These are phyloP conservation scores for Rhododendron simsii DNA, from an alignment of 148 eudicot genomes.

Conservation along the genomic window DNA sequence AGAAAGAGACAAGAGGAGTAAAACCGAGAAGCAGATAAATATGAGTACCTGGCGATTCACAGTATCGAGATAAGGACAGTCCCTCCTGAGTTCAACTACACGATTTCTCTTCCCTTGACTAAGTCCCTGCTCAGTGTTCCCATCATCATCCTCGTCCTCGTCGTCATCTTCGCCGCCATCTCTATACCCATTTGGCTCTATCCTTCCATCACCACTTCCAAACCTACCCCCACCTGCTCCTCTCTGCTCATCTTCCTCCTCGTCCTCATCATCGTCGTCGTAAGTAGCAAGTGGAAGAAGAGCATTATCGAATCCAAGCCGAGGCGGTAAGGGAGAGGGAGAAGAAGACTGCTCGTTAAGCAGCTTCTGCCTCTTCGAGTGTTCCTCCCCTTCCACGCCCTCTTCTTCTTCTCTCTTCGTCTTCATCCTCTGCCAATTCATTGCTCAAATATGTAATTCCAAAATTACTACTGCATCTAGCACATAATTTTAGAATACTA, in stretches of 20 bases:
- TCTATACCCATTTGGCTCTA: conserved; percentile 16
- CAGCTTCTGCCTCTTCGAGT: conserved; percentile 52
- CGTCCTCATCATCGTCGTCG: conserved; percentile 63
- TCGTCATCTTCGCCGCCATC: conserved; percentile 17
- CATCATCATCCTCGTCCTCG: conserved; percentile 32
- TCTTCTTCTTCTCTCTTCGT: conserved; percentile 46
- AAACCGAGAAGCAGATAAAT: neutral
- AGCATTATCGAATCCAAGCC: conserved; percentile 57
- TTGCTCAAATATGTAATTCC: neutral
- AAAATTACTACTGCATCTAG: neutral
- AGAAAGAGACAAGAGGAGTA: neutral
- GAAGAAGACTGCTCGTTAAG: conserved; percentile 17
- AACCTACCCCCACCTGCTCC: conserved; percentile 12
- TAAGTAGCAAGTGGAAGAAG: conserved; percentile 74
- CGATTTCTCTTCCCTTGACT: conserved; percentile 42
- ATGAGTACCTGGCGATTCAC: conserved; percentile 85
- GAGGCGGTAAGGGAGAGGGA: conserved; percentile 15
- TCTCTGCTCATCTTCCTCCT: conserved; percentile 46
- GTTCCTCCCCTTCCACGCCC: conserved; percentile 19
- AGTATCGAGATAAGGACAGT: conserved; percentile 91
- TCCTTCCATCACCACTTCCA: conserved; percentile 9
- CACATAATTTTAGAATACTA: neutral
- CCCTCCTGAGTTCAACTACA: conserved; percentile 56
- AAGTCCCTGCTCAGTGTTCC: conserved; percentile 18
- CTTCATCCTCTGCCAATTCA: conserved; percentile 22